These are phyloP conservation scores for Pythium brassicae DNA, from an alignment of 352 stramenopile genomes.

Conservation along the genomic window DNA sequence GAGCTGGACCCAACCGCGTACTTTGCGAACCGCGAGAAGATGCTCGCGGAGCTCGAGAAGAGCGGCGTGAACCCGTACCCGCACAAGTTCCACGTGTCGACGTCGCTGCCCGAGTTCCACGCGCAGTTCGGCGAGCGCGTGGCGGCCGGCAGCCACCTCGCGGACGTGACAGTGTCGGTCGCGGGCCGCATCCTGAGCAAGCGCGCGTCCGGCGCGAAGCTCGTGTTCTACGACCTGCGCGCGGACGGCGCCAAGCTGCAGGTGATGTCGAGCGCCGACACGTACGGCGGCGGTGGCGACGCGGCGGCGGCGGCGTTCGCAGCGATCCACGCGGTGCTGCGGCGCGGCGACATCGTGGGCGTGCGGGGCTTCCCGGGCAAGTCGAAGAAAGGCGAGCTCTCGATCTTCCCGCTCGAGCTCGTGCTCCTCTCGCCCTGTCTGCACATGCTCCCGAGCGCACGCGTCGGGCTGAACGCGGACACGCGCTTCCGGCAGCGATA, in stretches of 20 bases:
- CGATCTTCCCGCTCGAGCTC: conserved; percentile 91
- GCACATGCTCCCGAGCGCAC: conserved; percentile 80
- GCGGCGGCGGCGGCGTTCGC: conserved; percentile 54
- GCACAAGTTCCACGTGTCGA: conserved; percentile 97
- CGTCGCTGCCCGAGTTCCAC: conserved; percentile 93
- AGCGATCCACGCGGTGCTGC: conserved; percentile 88
- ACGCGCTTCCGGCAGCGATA: conserved; percentile 92
- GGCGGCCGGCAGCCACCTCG: conserved; percentile 79
- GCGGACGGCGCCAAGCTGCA: conserved; percentile 95
- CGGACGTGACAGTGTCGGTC: conserved; percentile 86
- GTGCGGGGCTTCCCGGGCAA: conserved; percentile 93
- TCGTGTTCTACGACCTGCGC: conserved; percentile 98
- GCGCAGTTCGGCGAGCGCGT: conserved; percentile 63
- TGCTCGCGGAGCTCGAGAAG: conserved; percentile 88
- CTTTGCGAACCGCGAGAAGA: conserved; percentile 94
- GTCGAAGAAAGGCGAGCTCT: conserved; percentile 97
- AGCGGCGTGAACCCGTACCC: conserved; percentile 95
- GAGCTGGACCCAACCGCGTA: conserved; percentile 97
- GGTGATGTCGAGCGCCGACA: conserved; percentile 92
- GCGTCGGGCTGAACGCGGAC: conserved; percentile 71
- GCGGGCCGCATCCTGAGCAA: conserved; percentile 96
- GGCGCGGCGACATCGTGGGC: conserved; percentile 96
- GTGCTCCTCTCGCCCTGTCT: conserved; percentile 80
- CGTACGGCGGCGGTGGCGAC: conserved; percentile 55
- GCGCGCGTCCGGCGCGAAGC: conserved; percentile 93